phyloP scores from a whole-genome alignment of 129 eudicot species.

The Chrysanthemum seticuspe region DNA sequence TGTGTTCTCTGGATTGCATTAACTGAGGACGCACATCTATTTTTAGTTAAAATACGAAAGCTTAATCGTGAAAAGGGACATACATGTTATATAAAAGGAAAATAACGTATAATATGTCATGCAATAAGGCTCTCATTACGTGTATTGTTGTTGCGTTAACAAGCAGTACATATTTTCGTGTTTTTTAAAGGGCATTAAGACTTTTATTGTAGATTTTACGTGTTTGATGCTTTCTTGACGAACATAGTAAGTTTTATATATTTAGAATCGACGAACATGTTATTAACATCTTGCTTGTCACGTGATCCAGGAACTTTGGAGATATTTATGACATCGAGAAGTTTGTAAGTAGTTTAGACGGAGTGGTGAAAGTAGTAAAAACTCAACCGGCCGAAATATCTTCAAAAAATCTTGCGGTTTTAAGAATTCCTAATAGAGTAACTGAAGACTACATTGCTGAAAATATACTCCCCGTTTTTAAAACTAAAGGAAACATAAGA shows the following conservation, averaged over 20 bases:
- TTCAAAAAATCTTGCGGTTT: conserved; percentile 66
- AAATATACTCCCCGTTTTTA: conserved; percentile 61
- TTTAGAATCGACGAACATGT: background rate
- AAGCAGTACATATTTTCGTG: no score
- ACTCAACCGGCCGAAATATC: conserved; percentile 54
- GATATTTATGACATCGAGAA: conserved; percentile 83
- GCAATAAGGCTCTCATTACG: no score
- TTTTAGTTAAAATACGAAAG: no score
- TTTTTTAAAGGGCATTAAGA: no score
- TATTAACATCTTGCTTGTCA: background rate
- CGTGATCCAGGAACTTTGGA: conserved; percentile 70
- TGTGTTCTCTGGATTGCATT: no score
- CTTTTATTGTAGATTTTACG: no score
- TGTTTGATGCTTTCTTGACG: no score
- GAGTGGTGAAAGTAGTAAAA: conserved; percentile 79
- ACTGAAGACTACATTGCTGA: conserved; percentile 60
- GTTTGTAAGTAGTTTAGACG: conserved; percentile 70
- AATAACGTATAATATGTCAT: no score
- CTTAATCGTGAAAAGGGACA: no score
- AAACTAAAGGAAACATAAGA: conserved; percentile 74
- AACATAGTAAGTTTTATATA: background rate
- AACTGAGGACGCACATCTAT: no score
- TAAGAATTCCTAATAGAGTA: conserved; percentile 84
- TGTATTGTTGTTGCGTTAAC: no score
- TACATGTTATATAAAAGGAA: no score